Base-by-base conservation (phyloP, 2,329 filamentous ascomycete species). In the Diatrype stigma region DNA sequence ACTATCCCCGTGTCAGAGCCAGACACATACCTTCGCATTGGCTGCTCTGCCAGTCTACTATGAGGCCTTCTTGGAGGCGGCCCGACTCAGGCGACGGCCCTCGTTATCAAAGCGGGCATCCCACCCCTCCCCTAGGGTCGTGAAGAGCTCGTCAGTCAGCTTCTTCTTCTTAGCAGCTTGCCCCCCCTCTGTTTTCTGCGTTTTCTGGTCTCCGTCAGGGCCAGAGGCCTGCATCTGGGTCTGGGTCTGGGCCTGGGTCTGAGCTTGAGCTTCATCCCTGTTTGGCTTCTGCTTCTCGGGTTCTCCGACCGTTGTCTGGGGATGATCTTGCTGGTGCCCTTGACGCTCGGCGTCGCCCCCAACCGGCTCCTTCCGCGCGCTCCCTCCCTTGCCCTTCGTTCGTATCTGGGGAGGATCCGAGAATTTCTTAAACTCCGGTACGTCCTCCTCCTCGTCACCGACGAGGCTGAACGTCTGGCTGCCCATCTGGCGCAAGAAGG, bases 51-150 rank as follows among this genome's bases (percentile, higher is more conserved):
- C 35, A 6, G 14, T 14, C n/a, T 28, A 26, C 22, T 21, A 35
- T 23, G 16, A 6, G 16, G 30, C 3, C 32, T 47, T 55, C 32
- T 35, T 51, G 12, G 34, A 17, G 34, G 7, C 38, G 12, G n/a
- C 48, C 32, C 53, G 51, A 37, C 44, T n/a, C 17, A 57, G 54
- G 26, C 61, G 55, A 46, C 50, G 59, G 12, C 61, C 60, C 10
- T 53, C 28, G 26, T 53, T 51, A 23, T 58, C 56, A 42, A 59
- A 55, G 17, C 40, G 42, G 28, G 51, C 40, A 19, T 54, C 47
- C 61, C 61, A 63, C 2, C 48, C 47, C 21, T 44, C 52, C 14
- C 60, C 59, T 12, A 63, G 35, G 34, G 55, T 34, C 14, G 54
- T 52, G 19, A 38, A 37, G 17, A 63, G 52, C 34, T 51, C 52